phyloP scores from a whole-genome alignment of 768 basidiomycete species.

The Mycena rosella region DNA sequence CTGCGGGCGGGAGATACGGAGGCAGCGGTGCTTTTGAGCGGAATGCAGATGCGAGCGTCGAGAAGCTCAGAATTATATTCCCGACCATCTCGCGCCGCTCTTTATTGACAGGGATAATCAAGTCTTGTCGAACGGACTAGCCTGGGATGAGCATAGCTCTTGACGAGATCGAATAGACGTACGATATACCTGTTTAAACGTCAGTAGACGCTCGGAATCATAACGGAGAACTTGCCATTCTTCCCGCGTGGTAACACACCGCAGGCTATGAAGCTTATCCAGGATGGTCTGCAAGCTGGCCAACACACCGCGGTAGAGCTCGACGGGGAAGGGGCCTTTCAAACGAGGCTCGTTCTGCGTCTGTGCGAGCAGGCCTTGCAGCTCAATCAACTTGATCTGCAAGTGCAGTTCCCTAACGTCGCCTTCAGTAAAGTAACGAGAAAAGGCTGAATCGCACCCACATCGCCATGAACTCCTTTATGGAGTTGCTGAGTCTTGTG shows the following conservation, averaged over 20 bases:
- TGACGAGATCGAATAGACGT: slow-evolving; percentile 42
- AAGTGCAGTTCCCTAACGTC: slow-evolving; percentile 89
- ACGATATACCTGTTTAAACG: slow-evolving; percentile 74
- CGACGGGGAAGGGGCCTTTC: slow-evolving; percentile 94
- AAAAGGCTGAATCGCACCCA: slow-evolving; percentile 54
- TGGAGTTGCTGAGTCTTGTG: slow-evolving; percentile 68
- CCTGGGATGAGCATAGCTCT: slow-evolving; percentile 7
- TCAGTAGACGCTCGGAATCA: slow-evolving; percentile 28
- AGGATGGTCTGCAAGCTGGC: slow-evolving; percentile 87
- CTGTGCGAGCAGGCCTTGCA: slow-evolving; percentile 88
- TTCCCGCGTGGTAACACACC: slow-evolving; percentile 95
- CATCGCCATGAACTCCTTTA: slow-evolving; percentile 95
- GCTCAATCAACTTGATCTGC: slow-evolving; percentile 89
- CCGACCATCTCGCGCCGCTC: slow-evolving; percentile 96
- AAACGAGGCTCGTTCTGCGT: slow-evolving; percentile 94
- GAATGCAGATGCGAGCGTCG: slow-evolving; percentile 83
- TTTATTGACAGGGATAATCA: slow-evolving; percentile 90
- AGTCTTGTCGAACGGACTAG: slow-evolving; percentile 86
- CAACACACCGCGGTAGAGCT: slow-evolving; percentile 86
- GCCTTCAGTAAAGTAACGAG: not conserved
- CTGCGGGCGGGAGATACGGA: slow-evolving; percentile 95
- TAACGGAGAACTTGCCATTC: slow-evolving; percentile 75
- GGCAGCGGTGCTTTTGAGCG: slow-evolving; percentile 93
- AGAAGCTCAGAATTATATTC: slow-evolving; percentile 92
- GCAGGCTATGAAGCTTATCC: slow-evolving; percentile 94